Evolutionary conservation across 2,329 filamentous ascomycete genomes (phyloP).

Genomic region (Magnaporthiopsis poae): DNA sequence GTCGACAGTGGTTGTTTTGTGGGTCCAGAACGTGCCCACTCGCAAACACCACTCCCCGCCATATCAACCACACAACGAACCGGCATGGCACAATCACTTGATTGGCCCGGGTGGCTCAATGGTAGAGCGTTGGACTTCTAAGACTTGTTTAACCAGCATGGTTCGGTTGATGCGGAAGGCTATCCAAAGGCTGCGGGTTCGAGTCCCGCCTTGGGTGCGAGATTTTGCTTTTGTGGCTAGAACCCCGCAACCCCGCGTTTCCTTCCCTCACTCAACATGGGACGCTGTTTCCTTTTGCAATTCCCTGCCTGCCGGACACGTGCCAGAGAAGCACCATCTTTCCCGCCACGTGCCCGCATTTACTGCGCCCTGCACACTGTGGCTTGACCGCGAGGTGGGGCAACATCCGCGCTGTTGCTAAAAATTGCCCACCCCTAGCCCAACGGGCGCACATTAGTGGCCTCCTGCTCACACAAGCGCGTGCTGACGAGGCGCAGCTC

Average conservation of each 20-base stretch:
- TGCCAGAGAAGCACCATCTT: no score
- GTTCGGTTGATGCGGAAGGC: neutral
- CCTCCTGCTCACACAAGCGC: neutral
- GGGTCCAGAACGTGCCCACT: no score
- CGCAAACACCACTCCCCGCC: neutral
- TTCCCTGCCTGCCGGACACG: no score
- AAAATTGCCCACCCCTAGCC: neutral
- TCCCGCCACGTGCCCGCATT: no score
- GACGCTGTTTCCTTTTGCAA: no score
- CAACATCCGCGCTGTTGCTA: neutral
- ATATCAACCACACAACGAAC: neutral
- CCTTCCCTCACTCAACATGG: no score
- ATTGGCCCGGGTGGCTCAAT: constrained; percentile 9
- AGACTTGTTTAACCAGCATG: neutral
- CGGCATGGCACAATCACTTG: neutral
- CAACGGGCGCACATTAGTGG: neutral
- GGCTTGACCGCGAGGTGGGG: neutral
- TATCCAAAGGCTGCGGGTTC: constrained; percentile 7
- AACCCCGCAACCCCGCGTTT: neutral
- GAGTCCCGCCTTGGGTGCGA: constrained; percentile 6
- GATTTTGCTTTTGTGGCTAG: neutral
- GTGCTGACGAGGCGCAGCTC: neutral
- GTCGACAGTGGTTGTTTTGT: no score
- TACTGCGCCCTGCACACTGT: no score
- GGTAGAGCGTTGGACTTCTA: constrained; percentile 10